Base-by-base conservation (phyloP, 164 flowering plant genomes). In the Houttuynia cordata region DNA sequence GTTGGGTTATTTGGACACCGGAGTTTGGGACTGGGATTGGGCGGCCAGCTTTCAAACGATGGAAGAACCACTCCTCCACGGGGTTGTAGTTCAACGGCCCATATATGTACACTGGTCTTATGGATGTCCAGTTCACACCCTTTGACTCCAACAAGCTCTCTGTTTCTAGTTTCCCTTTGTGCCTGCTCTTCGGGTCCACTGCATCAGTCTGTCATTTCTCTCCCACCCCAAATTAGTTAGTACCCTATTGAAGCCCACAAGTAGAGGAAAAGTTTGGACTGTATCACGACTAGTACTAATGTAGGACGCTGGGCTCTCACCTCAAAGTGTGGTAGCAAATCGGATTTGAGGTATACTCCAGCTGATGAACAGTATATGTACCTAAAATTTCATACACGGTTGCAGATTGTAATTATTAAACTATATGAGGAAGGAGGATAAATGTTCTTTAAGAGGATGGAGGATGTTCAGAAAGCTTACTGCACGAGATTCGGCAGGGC, bases 51-150 rank as follows among this genome's bases (percentile, higher is more conserved):
- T 88, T 93, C 70, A 93, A 63, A 24, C 99, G 74, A 78, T 93
- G 99, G 74, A 93, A 93, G 79, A 93, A 90, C 97, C 99, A 93
- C 54, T 93, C 97, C 74, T 93, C 99, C 47, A 93, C 94, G 22
- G 99, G 99, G 75, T 93, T 88, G 79, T 93, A 93, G 75, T 90
- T 93, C 75, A 93, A 71, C 37, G 97, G 99, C 0, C 99, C 97
- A 64, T 93, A 93, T 25, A 93, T 90, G 68, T 88, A 93, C 52
- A 93, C 99, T 20, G 99, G 99, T 69, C 99, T 85, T 10, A 93
- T 41, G 19, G 99, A 90, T 63, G 99, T 93, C 84, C 84, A 93
- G 62, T 93, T 93, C 9, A 89, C 96, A 51, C 73, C 94, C 57
- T 59, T 81, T 34, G 90, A 73, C 25, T 64, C 66, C 34, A 88